Base-by-base conservation (phyloP, 129 eudicot genomes). In the Escallonia herrerae region DNA sequence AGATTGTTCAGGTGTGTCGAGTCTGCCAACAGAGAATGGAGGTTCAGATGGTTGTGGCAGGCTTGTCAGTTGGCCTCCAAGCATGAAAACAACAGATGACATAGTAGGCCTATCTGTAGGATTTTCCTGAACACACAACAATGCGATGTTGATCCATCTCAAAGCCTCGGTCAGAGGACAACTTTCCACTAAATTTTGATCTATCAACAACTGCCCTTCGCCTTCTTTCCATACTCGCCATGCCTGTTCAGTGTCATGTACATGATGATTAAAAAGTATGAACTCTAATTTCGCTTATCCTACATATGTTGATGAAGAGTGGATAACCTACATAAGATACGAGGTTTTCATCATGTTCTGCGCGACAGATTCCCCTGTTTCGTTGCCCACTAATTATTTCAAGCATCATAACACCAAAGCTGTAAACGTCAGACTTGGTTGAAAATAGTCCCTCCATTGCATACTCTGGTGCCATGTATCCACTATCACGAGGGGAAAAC, bases 201-300 rank as follows among this genome's bases (percentile, higher is more conserved):
- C 82, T 3, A 77, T 66, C 22, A 77, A 40, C 62, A 6, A 41
- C 43, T 50, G 50, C 41, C 48, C 15, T 7, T 65, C 48, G 58
- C 78, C 74, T 5, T 66, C 74, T 62, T 65, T 55, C 78, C 78
- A 77, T 41, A 57, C 44, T 65, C 71, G 65, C 81, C 81, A 77
- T 69, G 64, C 76, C 81, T 76, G 49, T 40, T 46, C 40, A 2
- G 3, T 15, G 6, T 40, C n/a, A 3, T 6, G 3, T 1, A 63
- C 13, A 43, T 7, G 9, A n/a, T 62, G 12, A 6, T 3, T 63
- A 33, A 2, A 15, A 41, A 22, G 3, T 8, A 8, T 8, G 47
- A 0, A 11, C 4, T 4, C 53, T 57, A 60, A 71, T 6, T 3
- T 6, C 56, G 12, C 3, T 3, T 3, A 11, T 51, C 4, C 12